Conservation (phyloP, 2,329 filamentous ascomycete genomes). For the Hymenoscyphus infarciens region DNA sequence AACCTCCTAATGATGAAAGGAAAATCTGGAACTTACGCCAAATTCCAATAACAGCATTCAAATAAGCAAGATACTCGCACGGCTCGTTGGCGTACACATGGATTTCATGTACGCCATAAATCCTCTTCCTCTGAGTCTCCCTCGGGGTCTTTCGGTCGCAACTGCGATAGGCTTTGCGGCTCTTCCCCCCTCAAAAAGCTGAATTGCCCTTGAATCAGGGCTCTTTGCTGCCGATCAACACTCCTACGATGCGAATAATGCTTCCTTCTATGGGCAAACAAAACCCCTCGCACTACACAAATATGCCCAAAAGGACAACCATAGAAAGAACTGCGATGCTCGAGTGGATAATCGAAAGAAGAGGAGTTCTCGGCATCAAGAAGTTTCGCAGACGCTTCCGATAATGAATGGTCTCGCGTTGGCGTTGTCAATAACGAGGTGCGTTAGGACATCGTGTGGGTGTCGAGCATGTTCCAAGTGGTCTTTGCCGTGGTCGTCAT, state of each 20-base stretch:
- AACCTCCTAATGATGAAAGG: not conserved
- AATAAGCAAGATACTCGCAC: conserved; percentile 48
- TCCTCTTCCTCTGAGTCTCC: conserved; percentile 46
- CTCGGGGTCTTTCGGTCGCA: conserved; percentile 47
- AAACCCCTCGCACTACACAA: conserved; percentile 51
- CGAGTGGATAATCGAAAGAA: conserved; percentile 48
- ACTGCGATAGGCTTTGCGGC: conserved; percentile 23
- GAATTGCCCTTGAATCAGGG: conserved; percentile 11
- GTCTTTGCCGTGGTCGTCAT: too few relatives aligned
- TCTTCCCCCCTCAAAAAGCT: conserved; percentile 14
- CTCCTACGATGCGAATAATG: not conserved
- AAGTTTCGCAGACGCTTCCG: too few relatives aligned
- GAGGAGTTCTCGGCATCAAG: conserved; percentile 38
- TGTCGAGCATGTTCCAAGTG: too few relatives aligned
- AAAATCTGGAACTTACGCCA: conserved; percentile 35
- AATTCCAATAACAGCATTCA: conserved; percentile 49
- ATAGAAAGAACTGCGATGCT: conserved; percentile 48
- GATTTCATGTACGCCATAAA: conserved; percentile 54
- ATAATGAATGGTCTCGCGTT: too few relatives aligned
- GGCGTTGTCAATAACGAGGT: too few relatives aligned
- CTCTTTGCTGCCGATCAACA: not conserved
- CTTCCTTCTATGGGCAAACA: conserved; percentile 49
- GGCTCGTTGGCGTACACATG: conserved; percentile 47
- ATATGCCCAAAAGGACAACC: conserved; percentile 42
- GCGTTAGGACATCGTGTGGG: too few relatives aligned